Percentiles rank a stretch among this genome's conserved stretches.
Conservation (phyloP, 768 basidiomycete species). For the Mycena rosella region DNA sequence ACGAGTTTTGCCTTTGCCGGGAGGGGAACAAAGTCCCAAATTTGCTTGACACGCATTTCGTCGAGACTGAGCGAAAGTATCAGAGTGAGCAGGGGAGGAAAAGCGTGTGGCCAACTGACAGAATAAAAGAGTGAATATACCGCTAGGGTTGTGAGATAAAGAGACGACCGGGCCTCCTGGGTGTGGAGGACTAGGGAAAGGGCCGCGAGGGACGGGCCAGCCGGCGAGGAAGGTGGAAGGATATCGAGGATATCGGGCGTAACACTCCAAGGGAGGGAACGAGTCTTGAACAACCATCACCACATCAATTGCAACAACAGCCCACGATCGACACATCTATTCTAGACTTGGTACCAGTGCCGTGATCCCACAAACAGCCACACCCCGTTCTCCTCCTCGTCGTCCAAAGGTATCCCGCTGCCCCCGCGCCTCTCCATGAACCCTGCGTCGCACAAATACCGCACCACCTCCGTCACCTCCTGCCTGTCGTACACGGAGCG, state of each 20-base stretch:
- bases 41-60: constrained; percentile 55
- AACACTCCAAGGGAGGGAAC: not conserved
- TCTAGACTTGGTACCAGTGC: constrained; percentile 77
- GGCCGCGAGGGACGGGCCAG: constrained; percentile 41
- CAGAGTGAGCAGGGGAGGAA: not conserved
- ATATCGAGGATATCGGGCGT: constrained; percentile 38
- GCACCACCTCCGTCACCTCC: constrained; percentile 75
- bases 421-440: constrained; percentile 54
- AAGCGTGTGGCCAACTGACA: constrained; percentile 24
- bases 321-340: not conserved
- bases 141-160: constrained; percentile 55
- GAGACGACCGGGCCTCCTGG: constrained; percentile 21
- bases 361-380: constrained; percentile 69
- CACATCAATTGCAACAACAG: constrained; percentile 26
- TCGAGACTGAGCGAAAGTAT: constrained; percentile 15
- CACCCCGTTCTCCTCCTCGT: constrained; percentile 61
- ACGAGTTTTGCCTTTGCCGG: constrained; percentile 59
- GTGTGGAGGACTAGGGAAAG: constrained; percentile 9
- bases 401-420: constrained; percentile 56
- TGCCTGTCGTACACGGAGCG: constrained; percentile 81
- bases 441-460: constrained; percentile 65
- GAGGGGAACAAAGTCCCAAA: constrained; percentile 53
- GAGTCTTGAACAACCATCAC: not conserved
- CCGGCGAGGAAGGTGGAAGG: constrained; percentile 27
- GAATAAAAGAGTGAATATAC: constrained; percentile 50